Conservation (phyloP, 2,329 filamentous ascomycete species). For the Colletotrichum sidae region DNA sequence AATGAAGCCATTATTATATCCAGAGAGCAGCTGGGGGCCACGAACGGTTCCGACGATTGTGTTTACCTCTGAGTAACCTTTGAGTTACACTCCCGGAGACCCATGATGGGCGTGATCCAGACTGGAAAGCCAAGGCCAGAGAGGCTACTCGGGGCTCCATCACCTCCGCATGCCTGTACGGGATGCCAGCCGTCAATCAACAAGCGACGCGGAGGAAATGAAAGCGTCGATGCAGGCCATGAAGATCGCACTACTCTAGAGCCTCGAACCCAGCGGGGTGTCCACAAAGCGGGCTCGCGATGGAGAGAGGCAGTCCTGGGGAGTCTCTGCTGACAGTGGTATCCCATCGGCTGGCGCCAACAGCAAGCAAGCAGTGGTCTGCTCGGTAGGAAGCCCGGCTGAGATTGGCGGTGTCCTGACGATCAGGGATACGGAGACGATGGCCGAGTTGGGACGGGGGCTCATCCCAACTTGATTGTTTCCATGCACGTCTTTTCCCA, state of each 20-base stretch:
- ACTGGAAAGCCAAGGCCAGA: constrained; percentile 6
- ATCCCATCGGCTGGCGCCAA: not conserved
- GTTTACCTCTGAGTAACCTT: constrained; percentile 4
- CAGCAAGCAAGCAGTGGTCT: not conserved
- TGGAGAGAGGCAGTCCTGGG: constrained; percentile 7
- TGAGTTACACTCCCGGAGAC: constrained; percentile 11
- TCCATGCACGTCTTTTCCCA: constrained; percentile 22
- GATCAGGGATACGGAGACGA: constrained; percentile 1
- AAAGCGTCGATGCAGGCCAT: constrained; percentile 32
- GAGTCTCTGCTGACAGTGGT: not conserved
- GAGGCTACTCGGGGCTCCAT: constrained; percentile 1
- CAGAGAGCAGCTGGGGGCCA: not conserved
- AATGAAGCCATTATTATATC: constrained; percentile 31
- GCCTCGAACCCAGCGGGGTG: constrained; percentile 20
- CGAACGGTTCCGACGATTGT: not conserved
- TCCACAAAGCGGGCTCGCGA: constrained; percentile 21
- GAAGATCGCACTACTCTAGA: constrained; percentile 29
- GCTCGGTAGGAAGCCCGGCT: not conserved
- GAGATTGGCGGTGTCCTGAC: constrained; percentile 2
- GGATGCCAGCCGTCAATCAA: constrained; percentile 25
- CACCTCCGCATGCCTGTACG: constrained; percentile 20
- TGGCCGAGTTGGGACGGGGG: constrained; percentile 21
- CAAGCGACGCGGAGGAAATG: constrained; percentile 37
- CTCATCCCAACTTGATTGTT: constrained; percentile 34
- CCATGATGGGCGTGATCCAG: constrained; percentile 6